Conservation (phyloP, 2,329 filamentous ascomycete species). For the Monosporascus sp. region DNA sequence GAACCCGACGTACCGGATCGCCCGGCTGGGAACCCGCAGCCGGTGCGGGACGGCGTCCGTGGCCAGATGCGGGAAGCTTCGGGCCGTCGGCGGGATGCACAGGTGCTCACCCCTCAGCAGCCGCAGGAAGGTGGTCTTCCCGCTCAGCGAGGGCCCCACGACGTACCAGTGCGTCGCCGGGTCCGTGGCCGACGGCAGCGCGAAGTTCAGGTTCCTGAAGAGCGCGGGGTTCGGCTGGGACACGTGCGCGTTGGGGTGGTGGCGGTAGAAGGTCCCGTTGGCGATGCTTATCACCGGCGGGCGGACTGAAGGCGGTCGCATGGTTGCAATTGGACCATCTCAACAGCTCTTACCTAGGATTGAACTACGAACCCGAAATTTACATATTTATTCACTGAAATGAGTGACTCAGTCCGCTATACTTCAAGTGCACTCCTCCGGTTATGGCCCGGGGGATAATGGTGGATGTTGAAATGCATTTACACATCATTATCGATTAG, state of each 20-base stretch:
- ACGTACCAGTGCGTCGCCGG: conserved; percentile 71
- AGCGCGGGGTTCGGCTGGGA: conserved; percentile 62
- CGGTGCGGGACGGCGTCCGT: conserved; percentile 52
- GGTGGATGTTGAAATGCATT: background rate
- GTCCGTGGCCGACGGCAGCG: conserved; percentile 53
- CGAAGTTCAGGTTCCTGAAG: conserved; percentile 67
- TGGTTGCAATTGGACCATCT: conserved; percentile 25
- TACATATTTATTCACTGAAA: background rate
- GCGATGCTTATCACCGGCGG: conserved; percentile 65
- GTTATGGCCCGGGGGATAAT: background rate
- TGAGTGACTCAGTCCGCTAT: background rate
- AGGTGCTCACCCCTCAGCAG: conserved; percentile 72
- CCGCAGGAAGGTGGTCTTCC: conserved; percentile 79
- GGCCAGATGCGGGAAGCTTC: conserved; percentile 74
- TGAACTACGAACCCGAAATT: background rate
- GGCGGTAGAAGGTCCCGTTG: conserved; percentile 79
- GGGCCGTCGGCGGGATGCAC: conserved; percentile 67
- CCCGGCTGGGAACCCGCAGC: conserved; percentile 56
- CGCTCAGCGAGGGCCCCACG: conserved; percentile 71
- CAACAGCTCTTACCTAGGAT: background rate
- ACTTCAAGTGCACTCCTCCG: background rate
- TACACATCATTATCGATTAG: background rate
- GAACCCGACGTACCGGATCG: conserved; percentile 89
- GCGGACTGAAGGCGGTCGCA: conserved; percentile 31
- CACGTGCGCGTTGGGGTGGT: conserved; percentile 56